phyloP scores from a whole-genome alignment of 2,329 filamentous ascomycete genomes.

The Diaporthe helianthi region DNA sequence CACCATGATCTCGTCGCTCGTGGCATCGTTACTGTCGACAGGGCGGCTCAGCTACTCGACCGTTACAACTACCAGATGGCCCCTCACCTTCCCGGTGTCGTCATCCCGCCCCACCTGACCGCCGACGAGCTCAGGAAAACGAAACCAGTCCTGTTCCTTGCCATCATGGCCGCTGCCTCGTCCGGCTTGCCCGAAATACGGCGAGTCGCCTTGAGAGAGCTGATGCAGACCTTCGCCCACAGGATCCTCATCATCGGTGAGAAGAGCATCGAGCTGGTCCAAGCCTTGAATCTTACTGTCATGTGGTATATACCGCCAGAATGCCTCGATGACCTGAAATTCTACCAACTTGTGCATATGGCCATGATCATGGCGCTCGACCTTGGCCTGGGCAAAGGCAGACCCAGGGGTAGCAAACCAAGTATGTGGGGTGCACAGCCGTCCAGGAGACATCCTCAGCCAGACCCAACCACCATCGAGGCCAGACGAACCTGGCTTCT shows the following conservation, averaged over 20 bases:
- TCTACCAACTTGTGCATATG: conserved; percentile 85
- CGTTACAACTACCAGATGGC: conserved; percentile 67
- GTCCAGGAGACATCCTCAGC: conserved; percentile 50
- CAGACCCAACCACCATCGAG: conserved; percentile 62
- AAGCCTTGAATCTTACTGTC: conserved; percentile 76
- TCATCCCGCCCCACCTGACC: conserved; percentile 62
- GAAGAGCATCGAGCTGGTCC: conserved; percentile 83
- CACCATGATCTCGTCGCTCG: conserved; percentile 63
- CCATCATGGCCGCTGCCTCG: conserved; percentile 71
- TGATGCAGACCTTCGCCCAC: conserved; percentile 77
- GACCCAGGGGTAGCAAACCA: conserved; percentile 47
- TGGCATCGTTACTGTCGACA: conserved; percentile 62
- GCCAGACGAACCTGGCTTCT: conserved; percentile 64
- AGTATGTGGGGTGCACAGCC: conserved; percentile 50
- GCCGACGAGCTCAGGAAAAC: conserved; percentile 61
- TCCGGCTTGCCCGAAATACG: conserved; percentile 65
- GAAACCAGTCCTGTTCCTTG: conserved; percentile 73
- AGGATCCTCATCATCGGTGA: conserved; percentile 76
- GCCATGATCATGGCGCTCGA: conserved; percentile 84
- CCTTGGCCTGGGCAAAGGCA: conserved; percentile 69
- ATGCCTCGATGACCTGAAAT: conserved; percentile 85
- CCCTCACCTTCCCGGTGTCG: conserved; percentile 66
- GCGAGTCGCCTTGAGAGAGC: conserved; percentile 68
- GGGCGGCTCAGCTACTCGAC: conserved; percentile 61
- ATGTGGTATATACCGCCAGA: conserved; percentile 88